Evolutionary conservation across 345 rosid species (phyloP), one percentile per base, ranked within the genome.

Genomic region (Raphanus raphanistrum): DNA sequence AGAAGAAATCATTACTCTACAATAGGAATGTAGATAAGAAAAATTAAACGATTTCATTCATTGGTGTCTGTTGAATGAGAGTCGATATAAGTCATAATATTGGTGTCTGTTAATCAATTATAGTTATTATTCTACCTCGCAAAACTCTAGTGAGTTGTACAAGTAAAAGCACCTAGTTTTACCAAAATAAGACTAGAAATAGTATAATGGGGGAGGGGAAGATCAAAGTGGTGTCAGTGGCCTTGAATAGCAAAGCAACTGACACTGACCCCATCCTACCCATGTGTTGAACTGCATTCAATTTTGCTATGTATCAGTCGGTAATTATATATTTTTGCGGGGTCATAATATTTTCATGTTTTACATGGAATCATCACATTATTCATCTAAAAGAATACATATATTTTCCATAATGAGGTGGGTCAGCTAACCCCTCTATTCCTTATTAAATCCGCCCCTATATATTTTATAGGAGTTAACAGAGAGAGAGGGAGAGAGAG

Each of bases 201-300:
- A 36, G 52, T 54, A 26, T 29, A 31, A 63, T 21, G 4, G 50
- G 8, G 43, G 4, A 16, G 68, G 12, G 43, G 63, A 3, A 41
- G 26, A 63, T 64, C 62, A 12, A 50, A 28, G 73, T 27, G 62
- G 33, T 21, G 21, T 21, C 21, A 21, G 21, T 73, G 70, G 27
- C 27, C 26, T 73, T 21, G 38, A 54, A 74, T 54, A 35, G 26
- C 50, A 68, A 58, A 58, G 26, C 28, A 68, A 69, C n/a, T 69
- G 79, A 76, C 79, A 15, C 12, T 9, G 52, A 68, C 55, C 55
- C 55, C 55, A 75, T 45, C 68, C 52, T 15, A 68, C 73, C 79
- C 62, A 68, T 48, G 68, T 68, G 79, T 68, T 4, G 17, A 41
- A 72, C 67, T 45, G 54, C 60, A 68, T 76, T 76, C 61, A 60